Conservation (phyloP, 768 basidiomycete genomes). For the Rhizopogon sp. region DNA sequence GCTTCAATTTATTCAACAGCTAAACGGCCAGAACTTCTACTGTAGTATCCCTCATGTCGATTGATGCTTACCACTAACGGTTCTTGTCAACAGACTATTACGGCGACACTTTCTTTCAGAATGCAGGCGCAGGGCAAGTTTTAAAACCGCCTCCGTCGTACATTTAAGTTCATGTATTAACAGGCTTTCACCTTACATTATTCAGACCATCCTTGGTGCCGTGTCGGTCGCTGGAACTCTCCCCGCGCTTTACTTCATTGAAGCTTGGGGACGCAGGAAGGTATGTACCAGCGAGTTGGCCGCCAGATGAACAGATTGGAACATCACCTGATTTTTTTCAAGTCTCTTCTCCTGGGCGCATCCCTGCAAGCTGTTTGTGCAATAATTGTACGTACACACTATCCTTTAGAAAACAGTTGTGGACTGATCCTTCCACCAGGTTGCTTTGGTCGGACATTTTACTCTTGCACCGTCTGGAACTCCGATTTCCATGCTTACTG, state of each 20-base stretch:
- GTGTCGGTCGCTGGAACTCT: conserved; percentile 70
- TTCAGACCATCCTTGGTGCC: conserved; percentile 70
- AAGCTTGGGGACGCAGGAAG: conserved; percentile 67
- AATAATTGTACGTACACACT: conserved; percentile 42
- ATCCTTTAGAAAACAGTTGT: neutral
- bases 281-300: conserved; percentile 25
- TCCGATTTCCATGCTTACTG: conserved; percentile 41
- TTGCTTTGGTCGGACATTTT: conserved; percentile 69
- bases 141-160: neutral
- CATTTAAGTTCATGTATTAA: neutral
- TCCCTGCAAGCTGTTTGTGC: conserved; percentile 56
- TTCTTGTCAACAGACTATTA: conserved; percentile 54
- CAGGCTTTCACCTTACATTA: conserved; percentile 65
- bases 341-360: conserved; percentile 67
- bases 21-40: conserved; percentile 81
- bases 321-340: neutral
- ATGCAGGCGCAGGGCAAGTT: conserved; percentile 56
- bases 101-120: conserved; percentile 77
- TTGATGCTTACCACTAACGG: conserved; percentile 11
- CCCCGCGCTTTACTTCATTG: conserved; percentile 66
- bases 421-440: conserved; percentile 29
- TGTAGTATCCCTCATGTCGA: conserved; percentile 35
- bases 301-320: neutral
- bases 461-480: conserved; percentile 53
- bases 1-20: conserved; percentile 75